Evolutionary conservation across 1,284 basidiomycete species (phyloP), one percentile per base, ranked within the genome.

Genomic region (Inonotus hispidus): DNA sequence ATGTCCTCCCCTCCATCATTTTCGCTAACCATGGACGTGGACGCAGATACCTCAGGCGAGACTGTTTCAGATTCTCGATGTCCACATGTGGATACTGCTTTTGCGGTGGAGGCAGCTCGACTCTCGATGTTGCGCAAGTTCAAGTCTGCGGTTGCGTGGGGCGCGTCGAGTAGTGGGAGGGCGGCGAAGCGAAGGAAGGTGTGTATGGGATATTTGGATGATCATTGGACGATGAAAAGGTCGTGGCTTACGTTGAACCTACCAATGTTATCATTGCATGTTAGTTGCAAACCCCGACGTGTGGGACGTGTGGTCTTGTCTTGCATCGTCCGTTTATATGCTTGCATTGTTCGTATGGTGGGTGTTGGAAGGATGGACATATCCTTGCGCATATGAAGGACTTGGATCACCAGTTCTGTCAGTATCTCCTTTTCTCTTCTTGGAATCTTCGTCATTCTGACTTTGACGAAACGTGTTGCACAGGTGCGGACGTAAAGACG

Each of bases 271-370:
- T n/a, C n/a, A n/a, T n/a, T n/a, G n/a, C n/a, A n/a, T 32, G 32
- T 32, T 32, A 75, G 74, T 68, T 72, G 11, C 65, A 70, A 8
- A 67, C 76, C 25, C 90, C 91, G 8, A 73, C 78, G 6, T 94
- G 92, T 69, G 79, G 80, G 10, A 79, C 77, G 7, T 95, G 92
- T 69, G 71, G 76, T 3, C 61, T 79, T 0, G 69, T 83, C 0
- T 75, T 92, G 21, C 74, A 83, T 2, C 77, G 90, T n/a, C 90
- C 92, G 1, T 88, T 89, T 71, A 84, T 84, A 7, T 95, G 92
- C 67, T 74, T 94, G 10, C 82, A 88, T n/a, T 95, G 92, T 69
- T 69, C 82, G 3, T 90, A 80, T 68, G 78, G 83, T 27, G 92
- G 88, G 6, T 95, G 92, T 68, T 90, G 87, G 90, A 66, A 70